These are phyloP conservation scores for Dichotomocladium elegans DNA, from an alignment of 371 early-diverging fungal genomes.

Conservation along the genomic window DNA sequence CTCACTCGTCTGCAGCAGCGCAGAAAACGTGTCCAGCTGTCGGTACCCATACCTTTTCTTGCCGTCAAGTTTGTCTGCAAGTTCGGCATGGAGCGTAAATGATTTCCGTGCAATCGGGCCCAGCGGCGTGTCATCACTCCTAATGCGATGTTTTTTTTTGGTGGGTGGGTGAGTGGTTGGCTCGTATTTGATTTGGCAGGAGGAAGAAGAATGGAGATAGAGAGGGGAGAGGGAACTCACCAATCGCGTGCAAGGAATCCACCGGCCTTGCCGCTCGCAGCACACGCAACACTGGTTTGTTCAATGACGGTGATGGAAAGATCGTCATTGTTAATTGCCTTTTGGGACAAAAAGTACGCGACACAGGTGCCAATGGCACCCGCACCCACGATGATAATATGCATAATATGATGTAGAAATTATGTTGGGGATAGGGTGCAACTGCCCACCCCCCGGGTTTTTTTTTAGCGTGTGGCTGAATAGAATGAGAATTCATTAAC, in stretches of 20 bases:
- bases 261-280: constrained; percentile 69
- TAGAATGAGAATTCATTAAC: too few species aligned
- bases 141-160: not conserved
- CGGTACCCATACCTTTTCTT: constrained; percentile 57
- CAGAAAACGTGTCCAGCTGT: constrained; percentile 46
- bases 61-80: constrained; percentile 55
- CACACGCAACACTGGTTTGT: constrained; percentile 56
- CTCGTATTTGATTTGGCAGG: too few species aligned
- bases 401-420: constrained; percentile 1
- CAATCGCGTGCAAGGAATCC: constrained; percentile 71
- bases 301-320: constrained; percentile 51
- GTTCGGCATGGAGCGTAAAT: constrained; percentile 57
- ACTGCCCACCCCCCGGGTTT: too few species aligned
- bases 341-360: constrained; percentile 55
- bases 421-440: not conserved
- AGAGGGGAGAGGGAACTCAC: constrained; percentile 8
- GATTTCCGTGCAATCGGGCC: constrained; percentile 49
- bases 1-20: constrained; percentile 20
- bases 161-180: not conserved
- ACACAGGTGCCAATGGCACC: constrained; percentile 63
- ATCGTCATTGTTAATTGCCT: constrained; percentile 4
- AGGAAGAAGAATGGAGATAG: not conserved
- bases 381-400: constrained; percentile 41
- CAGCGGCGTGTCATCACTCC: constrained; percentile 47
- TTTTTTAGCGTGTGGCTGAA: too few species aligned